Base-by-base conservation (phyloP, 2,329 filamentous ascomycete species). In the Drechslerella coelobrocha region DNA sequence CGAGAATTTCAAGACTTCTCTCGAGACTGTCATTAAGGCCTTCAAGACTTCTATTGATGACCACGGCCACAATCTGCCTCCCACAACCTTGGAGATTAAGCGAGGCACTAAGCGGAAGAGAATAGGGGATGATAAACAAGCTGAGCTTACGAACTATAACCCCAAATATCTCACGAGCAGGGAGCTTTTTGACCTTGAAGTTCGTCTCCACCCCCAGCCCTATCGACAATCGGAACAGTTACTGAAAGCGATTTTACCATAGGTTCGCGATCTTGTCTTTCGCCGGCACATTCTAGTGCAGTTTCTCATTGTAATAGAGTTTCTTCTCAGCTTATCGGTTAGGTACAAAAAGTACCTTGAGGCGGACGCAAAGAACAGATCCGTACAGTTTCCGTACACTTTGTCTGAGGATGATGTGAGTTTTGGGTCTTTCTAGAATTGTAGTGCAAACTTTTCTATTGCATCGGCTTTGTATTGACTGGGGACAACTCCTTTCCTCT, bases 81-180 rank as follows among this genome's bases (percentile, higher is more conserved):
- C 53, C 9, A 39, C 55, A 29, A 47, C 47, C 0, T 34, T 56
- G 2, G 65, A 69, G n/a, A 8, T 43, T 24, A 61, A 61, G 50
- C 45, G 57, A 21, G 47, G 45, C 9, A 21, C 29, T 3, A 71
- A 63, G 24, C 66, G 59, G 7, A 71, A 71, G 39, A 75, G 81
- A 37, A 86, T 85, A 3, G 80, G 78, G 27, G 48, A 62, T 10
- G n/a, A 39, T 24, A 69, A 39, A 39, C 51, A 72, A 53, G 87
- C 88, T 71, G 81, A 88, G 54, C 83, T 87, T 23, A 89, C 86
- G 76, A 88, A 86, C 23, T 97, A 96, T 80, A 99, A 99, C 76
- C 93, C 95, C 0, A 99, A 97, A 78, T 99, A 99, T 78, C 84
- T 99, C 17, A 99, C 94, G n/a, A 97, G 92, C 78, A 86, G 89